Percentiles rank a stretch among this genome's conserved stretches.
Evolutionary conservation across 1,284 basidiomycete genomes (phyloP).

Genomic region (Earliella scabrosa): DNA sequence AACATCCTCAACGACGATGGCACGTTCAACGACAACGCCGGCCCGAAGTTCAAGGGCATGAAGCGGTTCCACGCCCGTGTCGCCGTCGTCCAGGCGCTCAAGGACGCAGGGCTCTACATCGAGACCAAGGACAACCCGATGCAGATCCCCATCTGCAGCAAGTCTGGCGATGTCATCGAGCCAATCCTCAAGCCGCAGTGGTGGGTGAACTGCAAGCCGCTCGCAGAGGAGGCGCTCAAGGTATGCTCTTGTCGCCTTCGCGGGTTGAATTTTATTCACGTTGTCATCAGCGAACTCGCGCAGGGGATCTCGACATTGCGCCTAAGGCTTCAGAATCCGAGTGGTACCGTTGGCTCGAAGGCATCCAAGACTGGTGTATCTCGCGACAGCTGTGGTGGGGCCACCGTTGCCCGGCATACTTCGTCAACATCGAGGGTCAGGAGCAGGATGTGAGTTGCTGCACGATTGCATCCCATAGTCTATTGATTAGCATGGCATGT

Average conservation of each 20-base stretch:
- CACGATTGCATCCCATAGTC: background rate
- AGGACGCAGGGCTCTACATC: slow-evolving; percentile 86
- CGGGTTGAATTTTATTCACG: background rate
- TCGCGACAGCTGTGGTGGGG: slow-evolving; percentile 99
- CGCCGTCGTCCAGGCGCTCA: slow-evolving; percentile 84
- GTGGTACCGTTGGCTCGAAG: slow-evolving; percentile 97
- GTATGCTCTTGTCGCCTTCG: slow-evolving; percentile 40
- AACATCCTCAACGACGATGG: slow-evolving; percentile 98
- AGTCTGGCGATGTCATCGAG: slow-evolving; percentile 97
- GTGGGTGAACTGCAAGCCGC: slow-evolving; percentile 96
- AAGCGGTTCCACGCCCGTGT: slow-evolving; percentile 95
- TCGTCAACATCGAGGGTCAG: slow-evolving; percentile 85
- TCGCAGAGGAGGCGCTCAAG: slow-evolving; percentile 90
- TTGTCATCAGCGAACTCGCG: slow-evolving; percentile 71
- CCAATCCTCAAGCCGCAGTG: slow-evolving; percentile 97
- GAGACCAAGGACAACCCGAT: slow-evolving; percentile 97
- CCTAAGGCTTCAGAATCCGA: slow-evolving; percentile 91
- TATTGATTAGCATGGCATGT: slow-evolving; percentile 9
- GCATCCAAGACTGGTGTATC: slow-evolving; percentile 99
- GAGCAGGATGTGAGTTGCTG: slow-evolving; percentile 68
- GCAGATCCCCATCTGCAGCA: slow-evolving; percentile 94
- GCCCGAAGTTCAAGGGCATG: slow-evolving; percentile 87
- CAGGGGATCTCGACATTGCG: slow-evolving; percentile 83
- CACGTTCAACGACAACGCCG: slow-evolving; percentile 93
- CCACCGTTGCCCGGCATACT: slow-evolving; percentile 95